A percentile compares a stretch with the other conserved stretches of the same genome.
These are phyloP conservation scores for Phytophthora chlamydospora DNA, from an alignment of 352 stramenopile species.

Conservation along the genomic window DNA sequence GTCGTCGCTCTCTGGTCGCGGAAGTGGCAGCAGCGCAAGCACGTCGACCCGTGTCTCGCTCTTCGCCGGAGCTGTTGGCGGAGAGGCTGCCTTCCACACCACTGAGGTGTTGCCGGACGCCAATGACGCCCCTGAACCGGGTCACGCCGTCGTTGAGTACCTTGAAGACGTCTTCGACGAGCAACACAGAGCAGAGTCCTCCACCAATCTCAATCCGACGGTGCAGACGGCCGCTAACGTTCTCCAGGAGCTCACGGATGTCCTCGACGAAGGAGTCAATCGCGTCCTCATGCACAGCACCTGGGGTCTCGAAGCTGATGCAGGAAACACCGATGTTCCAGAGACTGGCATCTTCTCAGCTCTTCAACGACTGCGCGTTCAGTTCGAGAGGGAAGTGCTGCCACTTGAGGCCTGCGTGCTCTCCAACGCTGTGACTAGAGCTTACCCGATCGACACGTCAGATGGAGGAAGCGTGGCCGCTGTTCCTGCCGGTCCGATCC, in stretches of 20 bases:
- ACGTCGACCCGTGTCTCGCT: conserved; percentile 22
- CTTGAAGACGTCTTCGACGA: conserved; percentile 15
- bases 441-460: conserved; percentile 36
- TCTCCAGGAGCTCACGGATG: conserved; percentile 44
- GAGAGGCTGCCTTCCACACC: conserved; percentile 7
- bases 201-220: conserved; percentile 5
- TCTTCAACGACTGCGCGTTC: conserved; percentile 20
- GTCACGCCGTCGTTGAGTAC: conserved; percentile 23
- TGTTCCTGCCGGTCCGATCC: conserved; percentile 27
- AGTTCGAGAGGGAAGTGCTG: conserved; percentile 25
- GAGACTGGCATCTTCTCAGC: conserved; percentile 1
- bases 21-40: conserved; percentile 21
- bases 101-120: conserved; percentile 18
- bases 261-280: conserved; percentile 27
- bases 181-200: neutral
- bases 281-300: conserved; percentile 22
- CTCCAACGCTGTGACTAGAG: conserved; percentile 34
- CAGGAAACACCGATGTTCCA: neutral
- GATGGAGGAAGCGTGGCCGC: conserved; percentile 11
- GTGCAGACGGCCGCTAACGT: conserved; percentile 43
- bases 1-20: conserved; percentile 17
- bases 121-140: conserved; percentile 14
- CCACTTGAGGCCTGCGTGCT: conserved; percentile 37
- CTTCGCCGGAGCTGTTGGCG: neutral
- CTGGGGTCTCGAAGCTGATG: conserved; percentile 7